phyloP scores from a whole-genome alignment of 2,329 filamentous ascomycete genomes.

The Harringtonia aguacate region DNA sequence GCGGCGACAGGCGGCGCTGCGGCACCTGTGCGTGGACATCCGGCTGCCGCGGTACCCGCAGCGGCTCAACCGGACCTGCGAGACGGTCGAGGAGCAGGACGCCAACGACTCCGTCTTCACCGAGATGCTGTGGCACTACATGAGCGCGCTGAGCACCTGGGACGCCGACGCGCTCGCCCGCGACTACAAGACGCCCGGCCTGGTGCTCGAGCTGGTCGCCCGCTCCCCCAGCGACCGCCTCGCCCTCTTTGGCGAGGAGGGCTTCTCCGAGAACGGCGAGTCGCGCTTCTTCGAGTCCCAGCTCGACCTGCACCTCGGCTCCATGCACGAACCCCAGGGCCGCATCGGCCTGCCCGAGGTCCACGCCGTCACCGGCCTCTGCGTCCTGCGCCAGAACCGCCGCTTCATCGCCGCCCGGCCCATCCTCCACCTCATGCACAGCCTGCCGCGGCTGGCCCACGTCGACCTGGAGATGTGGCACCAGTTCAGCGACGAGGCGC shows the following conservation, averaged over 20 bases:
- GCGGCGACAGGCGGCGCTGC: slow-evolving; percentile 12
- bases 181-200: slow-evolving; percentile 4
- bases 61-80: slow-evolving; percentile 10
- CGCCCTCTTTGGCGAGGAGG: slow-evolving; percentile 3
- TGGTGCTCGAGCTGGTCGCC: slow-evolving; percentile 16
- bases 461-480: slow-evolving; percentile 14
- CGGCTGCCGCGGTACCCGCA: slow-evolving; percentile 14
- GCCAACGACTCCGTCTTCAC: slow-evolving; percentile 17
- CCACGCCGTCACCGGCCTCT: slow-evolving; percentile 10
- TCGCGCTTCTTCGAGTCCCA: slow-evolving; percentile 7
- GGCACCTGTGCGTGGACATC: slow-evolving; percentile 13
- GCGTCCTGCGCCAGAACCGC: slow-evolving; percentile 12
- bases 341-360: slow-evolving; percentile 13
- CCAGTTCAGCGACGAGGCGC: slow-evolving; percentile 4
- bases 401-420: slow-evolving; percentile 13
- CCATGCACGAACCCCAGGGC: slow-evolving; percentile 12
- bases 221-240: slow-evolving; percentile 12
- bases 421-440: slow-evolving; percentile 12
- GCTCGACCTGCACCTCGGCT: slow-evolving; percentile 6
- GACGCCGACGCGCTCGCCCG: slow-evolving; percentile 5
- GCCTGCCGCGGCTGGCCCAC: slow-evolving; percentile 11
- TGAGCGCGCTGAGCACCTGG: slow-evolving; percentile 16
- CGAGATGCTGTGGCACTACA: slow-evolving; percentile 14
- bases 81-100: slow-evolving; percentile 16
- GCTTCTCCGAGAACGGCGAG: slow-evolving; percentile 3